Base-by-base conservation (phyloP, 345 rosid species). In the Adansonia digitata region DNA sequence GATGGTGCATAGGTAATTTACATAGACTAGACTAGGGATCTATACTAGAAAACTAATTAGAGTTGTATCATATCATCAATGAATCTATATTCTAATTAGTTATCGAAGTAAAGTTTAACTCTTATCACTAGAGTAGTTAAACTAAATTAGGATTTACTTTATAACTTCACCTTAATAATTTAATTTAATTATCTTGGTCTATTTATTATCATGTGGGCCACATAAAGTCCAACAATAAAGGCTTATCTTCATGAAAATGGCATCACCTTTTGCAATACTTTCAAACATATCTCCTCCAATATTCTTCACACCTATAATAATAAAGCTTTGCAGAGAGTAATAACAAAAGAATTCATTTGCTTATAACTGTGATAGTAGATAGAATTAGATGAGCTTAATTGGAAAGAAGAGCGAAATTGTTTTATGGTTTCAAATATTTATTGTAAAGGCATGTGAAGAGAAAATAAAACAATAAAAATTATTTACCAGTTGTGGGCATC, bases 201-300 rank as follows among this genome's bases (percentile, higher is more conserved):
- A n/a, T n/a, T n/a, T n/a, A n/a, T n/a, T n/a, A n/a, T n/a, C n/a
- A n/a, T n/a, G n/a, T n/a, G n/a, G n/a, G n/a, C n/a, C n/a, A n/a
- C n/a, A n/a, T n/a, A n/a, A n/a, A n/a, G n/a, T n/a, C n/a, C n/a
- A n/a, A n/a, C n/a, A n/a, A n/a, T n/a, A 27, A 17, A 13, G 40
- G 20, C 45, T 34, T 63, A 63, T 45, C 68, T 63, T 63, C 68
- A 63, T 31, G 39, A 35, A 63, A 17, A 63, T 63, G 68, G 68
- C 68, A 6, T 63, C 45, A 0, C 68, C 68, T 17, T 17, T 63
- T 5, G 68, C 45, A 34, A 63, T 45, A 29, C 68, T 63, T 11
- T 31, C 45, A 35, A 63, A 63, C 68, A 63, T 63, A 63, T 63
- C 68, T 29, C 68, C 68, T 63, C 68, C 68, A 35, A 35, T 45